Evolutionary conservation across 768 basidiomycete species (phyloP).

Genomic region (Xerocomellus intermedius): DNA sequence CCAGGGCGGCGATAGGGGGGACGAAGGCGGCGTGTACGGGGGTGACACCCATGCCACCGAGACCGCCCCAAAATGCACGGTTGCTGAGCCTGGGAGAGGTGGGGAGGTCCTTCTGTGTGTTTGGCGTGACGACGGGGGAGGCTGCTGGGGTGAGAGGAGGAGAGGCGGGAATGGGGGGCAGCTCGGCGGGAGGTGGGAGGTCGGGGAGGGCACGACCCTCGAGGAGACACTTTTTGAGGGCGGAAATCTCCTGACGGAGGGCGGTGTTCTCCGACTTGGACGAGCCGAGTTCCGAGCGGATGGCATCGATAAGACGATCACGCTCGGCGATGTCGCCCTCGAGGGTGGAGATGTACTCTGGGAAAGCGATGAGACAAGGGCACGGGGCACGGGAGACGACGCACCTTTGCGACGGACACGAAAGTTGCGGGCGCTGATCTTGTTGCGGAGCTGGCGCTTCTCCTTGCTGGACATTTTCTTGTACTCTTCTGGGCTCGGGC

Average conservation of each 20-base stretch:
- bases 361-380: background rate
- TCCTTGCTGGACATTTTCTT: constrained; percentile 94
- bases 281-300: constrained; percentile 78
- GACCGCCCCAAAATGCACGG: constrained; percentile 80
- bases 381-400: background rate
- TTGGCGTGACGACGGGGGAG: constrained; percentile 51
- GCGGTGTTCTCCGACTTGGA: constrained; percentile 81
- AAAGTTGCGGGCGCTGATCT: constrained; percentile 95
- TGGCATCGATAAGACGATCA: constrained; percentile 85
- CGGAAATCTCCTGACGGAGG: constrained; percentile 70
- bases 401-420: constrained; percentile 89
- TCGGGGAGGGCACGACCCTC: constrained; percentile 55
- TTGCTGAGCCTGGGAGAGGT: constrained; percentile 53
- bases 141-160: constrained; percentile 36
- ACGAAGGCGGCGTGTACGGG: constrained; percentile 83
- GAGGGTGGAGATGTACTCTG: constrained; percentile 93
- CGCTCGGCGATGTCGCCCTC: constrained; percentile 93
- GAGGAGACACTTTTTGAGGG: constrained; percentile 73
- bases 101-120: constrained; percentile 76
- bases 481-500: constrained; percentile 89
- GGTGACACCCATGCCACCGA: constrained; percentile 66
- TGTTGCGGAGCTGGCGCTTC: constrained; percentile 94
- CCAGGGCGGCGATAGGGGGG: constrained; percentile 55
- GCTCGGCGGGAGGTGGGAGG: constrained; percentile 47
- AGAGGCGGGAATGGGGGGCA: constrained; percentile 38